Evolutionary conservation across 768 basidiomycete genomes (phyloP), one percentile per base, ranked within the genome.

Genomic region (Lanmaoa pseudosensibilis): DNA sequence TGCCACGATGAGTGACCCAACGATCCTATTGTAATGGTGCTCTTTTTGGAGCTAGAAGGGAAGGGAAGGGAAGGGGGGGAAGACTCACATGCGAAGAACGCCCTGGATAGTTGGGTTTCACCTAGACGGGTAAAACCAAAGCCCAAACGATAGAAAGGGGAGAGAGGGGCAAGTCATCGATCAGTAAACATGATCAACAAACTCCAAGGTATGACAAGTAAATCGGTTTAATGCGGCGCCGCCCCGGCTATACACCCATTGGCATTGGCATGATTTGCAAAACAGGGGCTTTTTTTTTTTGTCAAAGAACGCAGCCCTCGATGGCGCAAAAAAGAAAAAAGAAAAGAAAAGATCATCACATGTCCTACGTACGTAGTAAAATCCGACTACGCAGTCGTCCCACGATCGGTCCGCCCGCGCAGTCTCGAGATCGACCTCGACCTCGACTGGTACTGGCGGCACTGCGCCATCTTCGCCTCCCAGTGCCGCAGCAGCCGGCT

Each of bases 81-180:
- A 1, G 6, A 83, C 90, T 77, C 66, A 90, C 93, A 80, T 94
- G 93, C 40, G 90, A 92, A 10, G 90, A 92, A 58, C 92, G 79
- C 39, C 92, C 92, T 8, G 92, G 94, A 73, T 94, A 95, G 66
- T 94, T 94, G 36, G 89, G 90, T 72, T 92, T 92, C 49, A 91
- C 78, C 87, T 85, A 53, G 27, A 39, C 1, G 33, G 25, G 30
- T 7, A 13, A 15, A 27, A 13, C 4, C n/a, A 50, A 15, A 27
- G 12, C 10, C 25, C 25, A 2, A 30, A 45, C 12, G 11, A 37
- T 11, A 54, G 46, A 40, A 55, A 6, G 27, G 27, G 27, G 27
- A 5, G n/a, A n/a, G n/a, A n/a, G n/a, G n/a, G 10, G 41, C 23
- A 40, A 23, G 32, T 30, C 9, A 38, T 30, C 12, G 39, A 37